Conservation (phyloP, 75 land plant genomes). For the Cryptomeria japonica region DNA sequence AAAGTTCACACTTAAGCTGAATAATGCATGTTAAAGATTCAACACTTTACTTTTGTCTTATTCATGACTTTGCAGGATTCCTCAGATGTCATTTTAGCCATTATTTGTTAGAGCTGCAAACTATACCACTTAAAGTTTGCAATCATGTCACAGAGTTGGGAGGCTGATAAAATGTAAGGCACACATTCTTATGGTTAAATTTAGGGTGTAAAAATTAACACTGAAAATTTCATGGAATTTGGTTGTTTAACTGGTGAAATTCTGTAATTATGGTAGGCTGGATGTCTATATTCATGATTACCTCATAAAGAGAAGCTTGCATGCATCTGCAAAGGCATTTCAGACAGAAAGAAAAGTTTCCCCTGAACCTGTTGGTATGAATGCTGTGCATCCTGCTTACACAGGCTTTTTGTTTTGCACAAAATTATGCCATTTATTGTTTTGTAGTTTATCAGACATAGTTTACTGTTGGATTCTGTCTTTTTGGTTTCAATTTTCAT, state of each 20-base stretch:
- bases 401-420: neutral
- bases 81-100: neutral
- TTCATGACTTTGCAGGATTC: slow-evolving; percentile 1
- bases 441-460: neutral
- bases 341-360: slow-evolving; percentile 78
- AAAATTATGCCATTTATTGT: neutral
- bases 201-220: neutral
- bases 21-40: neutral
- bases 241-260: neutral
- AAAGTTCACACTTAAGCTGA: neutral
- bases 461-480: neutral
- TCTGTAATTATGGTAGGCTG: slow-evolving; percentile 45
- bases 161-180: slow-evolving; percentile 68
- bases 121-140: neutral
- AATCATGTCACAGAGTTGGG: slow-evolving; percentile 69
- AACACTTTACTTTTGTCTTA: neutral
- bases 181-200: neutral
- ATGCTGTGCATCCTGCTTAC: neutral
- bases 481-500: neutral
- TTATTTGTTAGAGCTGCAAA: neutral
- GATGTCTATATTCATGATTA: slow-evolving; percentile 96
- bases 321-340: slow-evolving; percentile 84
- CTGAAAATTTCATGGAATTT: neutral
- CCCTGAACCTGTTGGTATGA: slow-evolving; percentile 73
- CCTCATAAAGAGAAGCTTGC: slow-evolving; percentile 82